Percentiles rank a stretch among this genome's conserved stretches.
Conservation (phyloP, 192 early-diverging fungal species). For the Entomortierella parvispora region DNA sequence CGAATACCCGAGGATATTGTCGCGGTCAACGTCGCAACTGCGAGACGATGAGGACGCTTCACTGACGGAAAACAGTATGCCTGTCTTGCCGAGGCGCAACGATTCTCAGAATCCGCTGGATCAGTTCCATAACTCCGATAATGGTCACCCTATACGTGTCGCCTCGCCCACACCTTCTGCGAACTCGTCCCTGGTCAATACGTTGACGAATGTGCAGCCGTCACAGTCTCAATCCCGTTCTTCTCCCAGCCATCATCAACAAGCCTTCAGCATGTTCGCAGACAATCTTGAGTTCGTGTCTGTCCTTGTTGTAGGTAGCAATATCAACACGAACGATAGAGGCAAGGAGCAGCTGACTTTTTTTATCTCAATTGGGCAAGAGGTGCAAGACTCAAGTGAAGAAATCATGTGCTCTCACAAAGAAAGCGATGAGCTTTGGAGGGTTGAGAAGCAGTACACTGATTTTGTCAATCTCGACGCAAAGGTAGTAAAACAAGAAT, state of each 20-base stretch:
- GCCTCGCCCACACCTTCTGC: conserved; percentile 46
- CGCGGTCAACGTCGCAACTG: conserved; percentile 34
- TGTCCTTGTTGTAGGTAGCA: conserved; percentile 60
- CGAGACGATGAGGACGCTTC: conserved; percentile 28
- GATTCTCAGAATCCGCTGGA: conserved; percentile 21
- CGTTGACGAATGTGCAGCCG: conserved; percentile 1
- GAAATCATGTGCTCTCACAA: conserved; percentile 44
- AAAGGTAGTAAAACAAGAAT: no score
- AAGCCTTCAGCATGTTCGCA: conserved; percentile 42
- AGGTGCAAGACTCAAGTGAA: conserved; percentile 33
- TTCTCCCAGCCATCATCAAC: conserved; percentile 24
- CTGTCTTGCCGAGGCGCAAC: conserved; percentile 20
- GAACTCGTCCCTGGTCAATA: conserved; percentile 38
- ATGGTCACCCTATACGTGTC: conserved; percentile 1
- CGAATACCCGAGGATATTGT: conserved; percentile 34
- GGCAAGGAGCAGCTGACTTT: conserved; percentile 80
- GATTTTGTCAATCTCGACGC: conserved; percentile 87
- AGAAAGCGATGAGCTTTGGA: conserved; percentile 76
- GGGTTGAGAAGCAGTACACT: conserved; percentile 87
- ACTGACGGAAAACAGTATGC: conserved; percentile 6
- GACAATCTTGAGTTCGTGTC: conserved; percentile 45
- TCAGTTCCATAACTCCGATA: neutral
- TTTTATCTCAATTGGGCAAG: conserved; percentile 62
- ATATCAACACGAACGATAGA: conserved; percentile 79
- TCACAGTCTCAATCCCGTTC: conserved; percentile 14